Conservation (phyloP, 2,329 filamentous ascomycete species). For the Periconia sp. region DNA sequence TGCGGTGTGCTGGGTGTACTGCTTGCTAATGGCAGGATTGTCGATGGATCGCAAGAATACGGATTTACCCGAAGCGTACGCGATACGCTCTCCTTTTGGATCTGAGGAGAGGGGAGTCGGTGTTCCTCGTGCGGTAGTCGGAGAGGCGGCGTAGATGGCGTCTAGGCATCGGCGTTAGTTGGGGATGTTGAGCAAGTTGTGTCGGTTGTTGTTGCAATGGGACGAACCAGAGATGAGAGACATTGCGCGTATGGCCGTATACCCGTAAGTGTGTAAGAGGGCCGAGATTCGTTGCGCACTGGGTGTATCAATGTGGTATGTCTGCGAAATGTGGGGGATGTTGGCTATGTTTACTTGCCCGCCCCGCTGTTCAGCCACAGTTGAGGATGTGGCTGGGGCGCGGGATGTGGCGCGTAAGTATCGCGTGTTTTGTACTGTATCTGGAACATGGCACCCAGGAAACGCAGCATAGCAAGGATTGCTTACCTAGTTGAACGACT, state of each 20-base stretch:
- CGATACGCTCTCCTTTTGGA: slow-evolving; percentile 85
- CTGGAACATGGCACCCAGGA: no score
- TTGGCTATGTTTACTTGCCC: no score
- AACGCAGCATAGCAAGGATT: no score
- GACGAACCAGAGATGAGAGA: slow-evolving; percentile 10
- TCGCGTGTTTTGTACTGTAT: no score
- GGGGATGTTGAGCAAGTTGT: neutral
- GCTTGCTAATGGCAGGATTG: slow-evolving; percentile 77
- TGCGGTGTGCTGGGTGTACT: slow-evolving; percentile 90
- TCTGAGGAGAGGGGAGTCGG: slow-evolving; percentile 88
- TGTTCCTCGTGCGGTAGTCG: slow-evolving; percentile 80
- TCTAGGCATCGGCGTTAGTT: slow-evolving; percentile 45
- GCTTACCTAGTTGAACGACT: no score
- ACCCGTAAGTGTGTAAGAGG: neutral
- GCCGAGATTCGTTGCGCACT: neutral
- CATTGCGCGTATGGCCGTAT: neutral
- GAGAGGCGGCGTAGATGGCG: slow-evolving; percentile 80
- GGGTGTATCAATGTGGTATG: no score
- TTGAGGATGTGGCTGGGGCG: no score
- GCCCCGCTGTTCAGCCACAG: no score
- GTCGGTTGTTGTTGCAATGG: neutral
- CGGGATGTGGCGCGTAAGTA: no score
- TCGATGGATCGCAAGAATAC: slow-evolving; percentile 96
- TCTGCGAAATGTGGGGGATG: no score
- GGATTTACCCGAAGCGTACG: slow-evolving; percentile 96